A percentile compares a stretch with the other conserved stretches of the same genome.
Evolutionary conservation across 139 green algal genomes (phyloP).

Genomic region (Picochlorum costavermella): DNA sequence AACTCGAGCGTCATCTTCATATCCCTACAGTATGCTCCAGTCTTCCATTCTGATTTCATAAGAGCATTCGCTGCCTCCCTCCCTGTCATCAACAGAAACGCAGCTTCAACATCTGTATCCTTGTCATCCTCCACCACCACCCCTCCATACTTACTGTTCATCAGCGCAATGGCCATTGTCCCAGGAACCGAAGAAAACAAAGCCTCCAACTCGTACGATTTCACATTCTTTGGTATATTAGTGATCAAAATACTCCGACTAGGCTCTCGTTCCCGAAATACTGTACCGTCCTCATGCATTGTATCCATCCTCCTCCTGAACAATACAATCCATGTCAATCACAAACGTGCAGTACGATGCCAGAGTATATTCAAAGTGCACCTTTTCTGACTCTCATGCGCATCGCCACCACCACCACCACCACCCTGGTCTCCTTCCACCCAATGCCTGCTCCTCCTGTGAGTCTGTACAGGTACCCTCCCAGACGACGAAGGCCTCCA

Average conservation of each 20-base stretch:
- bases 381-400: no score
- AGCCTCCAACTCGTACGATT: background rate
- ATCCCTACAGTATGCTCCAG: background rate
- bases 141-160: background rate
- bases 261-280: no score
- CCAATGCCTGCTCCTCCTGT: no score
- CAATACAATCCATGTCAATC: no score
- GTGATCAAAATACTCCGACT: background rate
- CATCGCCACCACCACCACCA: no score
- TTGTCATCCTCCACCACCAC: background rate
- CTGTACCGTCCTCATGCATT: no score
- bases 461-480: no score
- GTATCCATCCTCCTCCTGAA: no score
- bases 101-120: background rate
- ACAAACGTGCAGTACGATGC: no score
- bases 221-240: background rate
- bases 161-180: background rate
- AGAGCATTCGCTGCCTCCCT: background rate
- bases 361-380: no score
- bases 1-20: background rate
- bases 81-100: background rate
- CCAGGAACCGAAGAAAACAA: background rate
- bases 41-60: background rate
- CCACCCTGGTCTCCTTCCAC: no score
- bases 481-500: no score